Percentiles rank a stretch among this genome's conserved stretches.
Conservation (phyloP, 192 early-diverging fungal genomes). For the Backusella mclennaniae region DNA sequence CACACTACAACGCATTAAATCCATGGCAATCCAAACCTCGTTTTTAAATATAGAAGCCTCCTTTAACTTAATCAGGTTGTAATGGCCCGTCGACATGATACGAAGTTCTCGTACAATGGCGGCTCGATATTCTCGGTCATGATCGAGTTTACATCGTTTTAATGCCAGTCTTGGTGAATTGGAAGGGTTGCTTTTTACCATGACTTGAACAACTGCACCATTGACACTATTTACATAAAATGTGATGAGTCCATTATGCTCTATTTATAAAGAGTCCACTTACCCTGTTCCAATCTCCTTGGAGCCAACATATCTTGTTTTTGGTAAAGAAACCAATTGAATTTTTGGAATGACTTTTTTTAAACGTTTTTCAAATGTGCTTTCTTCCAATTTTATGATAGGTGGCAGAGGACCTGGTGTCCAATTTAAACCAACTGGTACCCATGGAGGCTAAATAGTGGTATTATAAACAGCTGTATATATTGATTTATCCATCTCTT, state of each 20-base stretch:
- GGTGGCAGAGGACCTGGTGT: conserved; percentile 12
- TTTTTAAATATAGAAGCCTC: conserved; percentile 27
- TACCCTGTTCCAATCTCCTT: conserved; percentile 37
- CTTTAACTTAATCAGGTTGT: conserved; percentile 30
- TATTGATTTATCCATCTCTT: not conserved
- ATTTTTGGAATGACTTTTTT: conserved; percentile 30
- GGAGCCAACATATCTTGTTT: conserved; percentile 21
- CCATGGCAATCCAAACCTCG: conserved; percentile 40
- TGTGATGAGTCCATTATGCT: not conserved
- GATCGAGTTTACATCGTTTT: conserved; percentile 34
- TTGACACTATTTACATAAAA: conserved; percentile 24
- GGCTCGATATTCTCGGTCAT: conserved; percentile 32
- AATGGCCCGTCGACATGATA: conserved; percentile 32
- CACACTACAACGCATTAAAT: conserved; percentile 37
- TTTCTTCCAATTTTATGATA: conserved; percentile 6
- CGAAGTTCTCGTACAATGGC: conserved; percentile 35
- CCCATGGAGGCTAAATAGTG: conserved; percentile 29
- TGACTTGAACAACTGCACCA: conserved; percentile 33
- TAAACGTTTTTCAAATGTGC: conserved; percentile 31
- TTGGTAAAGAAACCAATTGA: conserved; percentile 17
- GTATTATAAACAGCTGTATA: not conserved
- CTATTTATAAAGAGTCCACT: not conserved
- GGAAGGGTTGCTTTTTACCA: not conserved
- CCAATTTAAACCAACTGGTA: conserved; percentile 22
- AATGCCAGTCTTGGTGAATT: conserved; percentile 14